phyloP scores from a whole-genome alignment of 805 yeast genomes.

The Candida tammaniensis region DNA sequence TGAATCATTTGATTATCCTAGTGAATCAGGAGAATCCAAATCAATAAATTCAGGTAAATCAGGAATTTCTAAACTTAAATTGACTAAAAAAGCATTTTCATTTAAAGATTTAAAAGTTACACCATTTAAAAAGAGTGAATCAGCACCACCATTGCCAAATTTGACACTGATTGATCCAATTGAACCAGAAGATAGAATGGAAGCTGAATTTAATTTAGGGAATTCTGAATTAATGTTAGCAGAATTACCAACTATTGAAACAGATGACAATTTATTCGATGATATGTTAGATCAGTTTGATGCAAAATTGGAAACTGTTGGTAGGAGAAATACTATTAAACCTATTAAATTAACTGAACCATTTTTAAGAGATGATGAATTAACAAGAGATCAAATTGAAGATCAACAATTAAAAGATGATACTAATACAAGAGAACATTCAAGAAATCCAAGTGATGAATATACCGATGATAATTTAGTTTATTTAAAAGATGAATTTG shows the following conservation, averaged over 20 bases:
- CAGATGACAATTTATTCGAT: constrained; percentile 25
- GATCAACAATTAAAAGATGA: constrained; percentile 36
- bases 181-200: constrained; percentile 3
- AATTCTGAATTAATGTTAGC: constrained; percentile 5
- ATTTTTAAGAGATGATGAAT: constrained; percentile 41
- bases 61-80: constrained; percentile 2
- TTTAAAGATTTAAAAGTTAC: constrained; percentile 13
- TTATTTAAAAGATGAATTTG: constrained; percentile 25
- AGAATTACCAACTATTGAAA: constrained; percentile 25
- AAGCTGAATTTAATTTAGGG: neutral
- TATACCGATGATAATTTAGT: constrained; percentile 31
- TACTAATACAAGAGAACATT: constrained; percentile 4
- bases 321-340: constrained; percentile 9
- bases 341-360: constrained; percentile 16
- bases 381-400: constrained; percentile 38
- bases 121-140: constrained; percentile 9
- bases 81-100: constrained; percentile 11
- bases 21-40: neutral
- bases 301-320: constrained; percentile 18
- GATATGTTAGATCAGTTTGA: constrained; percentile 27
- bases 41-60: constrained; percentile 7
- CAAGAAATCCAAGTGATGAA: constrained; percentile 19
- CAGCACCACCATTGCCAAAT: constrained; percentile 10
- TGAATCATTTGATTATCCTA: neutral
- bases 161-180: constrained; percentile 5